These are phyloP conservation scores for Populus tomentosa DNA, from an alignment of 441 rosid species.

Conservation along the genomic window DNA sequence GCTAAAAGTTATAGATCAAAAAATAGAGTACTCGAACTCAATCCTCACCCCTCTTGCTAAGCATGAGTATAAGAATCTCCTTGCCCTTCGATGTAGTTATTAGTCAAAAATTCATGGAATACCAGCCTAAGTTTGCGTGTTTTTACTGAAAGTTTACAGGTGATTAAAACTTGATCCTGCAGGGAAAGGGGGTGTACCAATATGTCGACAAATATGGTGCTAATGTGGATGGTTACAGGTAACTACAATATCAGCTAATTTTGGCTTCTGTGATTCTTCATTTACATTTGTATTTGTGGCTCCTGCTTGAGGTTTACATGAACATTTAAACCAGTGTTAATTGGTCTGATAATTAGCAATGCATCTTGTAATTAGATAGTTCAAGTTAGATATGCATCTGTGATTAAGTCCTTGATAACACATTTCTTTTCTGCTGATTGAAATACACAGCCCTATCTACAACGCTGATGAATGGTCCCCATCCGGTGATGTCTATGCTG, in stretches of 20 bases:
- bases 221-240: conserved; percentile 97
- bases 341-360: background rate
- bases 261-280: background rate
- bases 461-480: conserved; percentile 72
- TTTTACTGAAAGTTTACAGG: background rate
- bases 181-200: conserved; percentile 98
- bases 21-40: too few relatives aligned
- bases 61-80: background rate
- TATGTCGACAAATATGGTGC: conserved; percentile 95
- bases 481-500: conserved; percentile 71
- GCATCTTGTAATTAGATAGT: background rate
- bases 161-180: conserved; percentile 3
- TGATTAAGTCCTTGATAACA: background rate
- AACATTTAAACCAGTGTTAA: background rate
- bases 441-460: conserved; percentile 67
- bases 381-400: background rate
- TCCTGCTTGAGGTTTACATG: background rate
- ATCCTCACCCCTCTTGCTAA: too few relatives aligned
- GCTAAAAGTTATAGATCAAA: too few relatives aligned
- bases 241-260: background rate
- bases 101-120: background rate
- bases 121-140: background rate
- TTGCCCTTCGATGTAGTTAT: background rate
- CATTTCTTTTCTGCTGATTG: background rate
- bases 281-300: background rate